Percentiles rank a stretch among this genome's conserved stretches.
These are phyloP conservation scores for Penicillium paxilli DNA, from an alignment of 495 filamentous ascomycete genomes.

Conservation along the genomic window DNA sequence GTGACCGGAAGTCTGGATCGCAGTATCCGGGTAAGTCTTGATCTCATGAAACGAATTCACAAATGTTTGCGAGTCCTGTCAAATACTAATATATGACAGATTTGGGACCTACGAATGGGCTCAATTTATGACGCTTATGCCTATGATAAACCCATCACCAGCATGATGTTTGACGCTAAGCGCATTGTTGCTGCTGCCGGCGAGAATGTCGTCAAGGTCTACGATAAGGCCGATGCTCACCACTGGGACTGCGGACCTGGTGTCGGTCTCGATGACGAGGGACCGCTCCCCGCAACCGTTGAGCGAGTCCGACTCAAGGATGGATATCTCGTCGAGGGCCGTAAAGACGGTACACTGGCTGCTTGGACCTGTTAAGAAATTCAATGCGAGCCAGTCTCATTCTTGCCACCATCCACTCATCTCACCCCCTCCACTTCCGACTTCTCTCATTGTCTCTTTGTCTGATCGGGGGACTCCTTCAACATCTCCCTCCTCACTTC, in stretches of 20 bases:
- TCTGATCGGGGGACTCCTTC: constrained; percentile 5
- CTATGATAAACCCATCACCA: constrained; percentile 89
- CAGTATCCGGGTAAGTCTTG: constrained; percentile 79
- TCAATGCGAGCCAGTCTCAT: neutral
- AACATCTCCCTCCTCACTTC: constrained; percentile 1
- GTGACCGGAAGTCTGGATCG: constrained; percentile 93
- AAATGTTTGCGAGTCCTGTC: neutral
- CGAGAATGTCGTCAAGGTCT: constrained; percentile 92
- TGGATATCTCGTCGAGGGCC: constrained; percentile 89
- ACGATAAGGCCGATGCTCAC: constrained; percentile 92
- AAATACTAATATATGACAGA: constrained; percentile 52
- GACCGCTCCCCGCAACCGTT: constrained; percentile 64
- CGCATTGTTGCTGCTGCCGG: constrained; percentile 90
- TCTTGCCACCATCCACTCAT: neutral
- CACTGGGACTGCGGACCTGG: constrained; percentile 98
- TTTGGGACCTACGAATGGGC: constrained; percentile 97
- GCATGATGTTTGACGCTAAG: constrained; percentile 95
- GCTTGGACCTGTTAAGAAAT: constrained; percentile 79
- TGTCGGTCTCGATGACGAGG: constrained; percentile 61
- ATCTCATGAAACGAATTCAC: neutral
- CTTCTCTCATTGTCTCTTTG: constrained; percentile 9
- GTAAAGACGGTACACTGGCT: constrained; percentile 83
- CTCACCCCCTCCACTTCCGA: constrained; percentile 2
- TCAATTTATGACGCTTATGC: constrained; percentile 96
- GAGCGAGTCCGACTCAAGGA: constrained; percentile 90